Conservation (phyloP, 345 rosid species). For the Heritiera littoralis region DNA sequence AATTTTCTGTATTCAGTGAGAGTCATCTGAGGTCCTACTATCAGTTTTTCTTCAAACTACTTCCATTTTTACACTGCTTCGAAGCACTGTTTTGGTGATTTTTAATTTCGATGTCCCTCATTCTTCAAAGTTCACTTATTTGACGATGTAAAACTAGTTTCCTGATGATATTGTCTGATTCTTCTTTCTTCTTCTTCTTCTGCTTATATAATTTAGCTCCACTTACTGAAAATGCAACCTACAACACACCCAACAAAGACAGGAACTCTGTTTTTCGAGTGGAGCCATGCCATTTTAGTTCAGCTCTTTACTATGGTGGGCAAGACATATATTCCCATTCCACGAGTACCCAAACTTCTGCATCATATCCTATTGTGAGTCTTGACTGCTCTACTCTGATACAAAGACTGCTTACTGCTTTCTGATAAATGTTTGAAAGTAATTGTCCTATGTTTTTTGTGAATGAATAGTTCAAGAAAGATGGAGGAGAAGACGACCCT, state of each 20-base stretch:
- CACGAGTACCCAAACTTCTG: slow-evolving; percentile 35
- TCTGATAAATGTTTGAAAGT: not conserved
- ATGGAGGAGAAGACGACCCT: slow-evolving; percentile 54
- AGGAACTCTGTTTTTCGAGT: slow-evolving; percentile 34
- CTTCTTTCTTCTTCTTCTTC: not conserved
- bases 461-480: slow-evolving; percentile 54
- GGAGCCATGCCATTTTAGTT: slow-evolving; percentile 77
- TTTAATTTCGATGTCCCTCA: not conserved
- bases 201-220: slow-evolving; percentile 30
- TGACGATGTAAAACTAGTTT: not conserved
- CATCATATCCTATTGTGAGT: slow-evolving; percentile 58
- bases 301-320: slow-evolving; percentile 87
- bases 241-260: slow-evolving; percentile 37
- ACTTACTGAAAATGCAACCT: slow-evolving; percentile 33
- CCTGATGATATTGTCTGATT: slow-evolving; percentile 9
- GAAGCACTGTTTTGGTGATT: too few species aligned
- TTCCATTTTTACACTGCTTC: not conserved
- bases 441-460: slow-evolving; percentile 7
- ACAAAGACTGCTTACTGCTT: too few species aligned
- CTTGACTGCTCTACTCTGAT: slow-evolving; percentile 9
- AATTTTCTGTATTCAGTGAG: slow-evolving; percentile 5
- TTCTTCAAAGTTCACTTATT: not conserved
- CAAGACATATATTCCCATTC: slow-evolving; percentile 63
- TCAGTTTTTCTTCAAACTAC: not conserved
- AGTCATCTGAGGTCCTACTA: not conserved